Conservation (phyloP, 176 grass and related monocot genomes). For the Aegilops umbellulata region DNA sequence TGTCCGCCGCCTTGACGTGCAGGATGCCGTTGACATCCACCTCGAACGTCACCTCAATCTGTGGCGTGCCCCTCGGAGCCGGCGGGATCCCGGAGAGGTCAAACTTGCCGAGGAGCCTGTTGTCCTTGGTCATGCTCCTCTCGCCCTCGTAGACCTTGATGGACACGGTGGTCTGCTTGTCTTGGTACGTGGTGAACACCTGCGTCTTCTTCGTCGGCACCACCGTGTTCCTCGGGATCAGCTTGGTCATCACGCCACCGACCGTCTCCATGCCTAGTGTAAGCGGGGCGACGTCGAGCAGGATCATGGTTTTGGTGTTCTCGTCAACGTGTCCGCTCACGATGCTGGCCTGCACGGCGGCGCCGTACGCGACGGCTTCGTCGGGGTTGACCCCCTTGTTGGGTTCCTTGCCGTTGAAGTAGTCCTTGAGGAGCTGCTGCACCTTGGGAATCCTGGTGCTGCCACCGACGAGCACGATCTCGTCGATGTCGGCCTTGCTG, state of each 20-base stretch:
- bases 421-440: constrained; percentile 3
- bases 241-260: not conserved
- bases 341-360: constrained; percentile 4
- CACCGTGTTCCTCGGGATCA: constrained; percentile 8
- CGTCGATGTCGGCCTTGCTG: not conserved
- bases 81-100: not conserved
- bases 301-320: not conserved
- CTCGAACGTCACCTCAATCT: constrained; percentile 4
- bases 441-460: constrained; percentile 10
- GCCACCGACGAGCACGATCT: constrained; percentile 4
- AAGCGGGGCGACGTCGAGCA: not conserved
- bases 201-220: not conserved
- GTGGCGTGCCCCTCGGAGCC: not conserved
- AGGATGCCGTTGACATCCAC: constrained; percentile 11
- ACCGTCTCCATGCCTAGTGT: not conserved
- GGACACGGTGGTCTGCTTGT: constrained; percentile 3
- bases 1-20: not conserved
- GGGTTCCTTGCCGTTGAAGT: not conserved
- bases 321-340: constrained; percentile 6
- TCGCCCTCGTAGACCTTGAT: constrained; percentile 6
- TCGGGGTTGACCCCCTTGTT: constrained; percentile 10
- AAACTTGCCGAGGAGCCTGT: not conserved
- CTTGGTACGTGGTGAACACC: not conserved
- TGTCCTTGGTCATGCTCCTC: constrained; percentile 1
- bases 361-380: constrained; percentile 7